Evolutionary conservation across 257 asterid genomes (phyloP).

Genomic region (Solanum pennellii): DNA sequence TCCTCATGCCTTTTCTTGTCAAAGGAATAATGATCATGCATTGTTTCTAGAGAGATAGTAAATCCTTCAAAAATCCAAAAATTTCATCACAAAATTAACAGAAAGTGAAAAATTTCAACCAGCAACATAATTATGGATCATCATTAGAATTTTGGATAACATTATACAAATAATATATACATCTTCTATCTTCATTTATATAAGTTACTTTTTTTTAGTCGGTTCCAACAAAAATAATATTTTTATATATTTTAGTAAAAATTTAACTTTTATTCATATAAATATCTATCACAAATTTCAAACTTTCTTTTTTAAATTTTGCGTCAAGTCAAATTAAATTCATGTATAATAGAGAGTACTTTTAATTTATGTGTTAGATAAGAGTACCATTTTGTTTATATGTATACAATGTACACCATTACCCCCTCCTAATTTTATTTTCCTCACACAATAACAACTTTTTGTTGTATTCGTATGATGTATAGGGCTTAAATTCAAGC

Average conservation of each 20-base stretch:
- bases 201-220: too few species aligned
- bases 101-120: background rate
- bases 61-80: background rate
- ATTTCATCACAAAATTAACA: background rate
- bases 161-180: background rate
- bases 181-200: background rate
- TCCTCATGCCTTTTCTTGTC: background rate
- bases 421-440: background rate
- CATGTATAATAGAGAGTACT: background rate
- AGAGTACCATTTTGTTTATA: background rate
- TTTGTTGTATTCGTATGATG: too few species aligned
- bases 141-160: background rate
- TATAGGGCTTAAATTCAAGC: background rate
- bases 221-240: rapidly evolving
- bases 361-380: background rate
- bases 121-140: background rate
- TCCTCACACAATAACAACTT: background rate
- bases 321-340: background rate
- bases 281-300: background rate
- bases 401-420: background rate
- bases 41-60: background rate
- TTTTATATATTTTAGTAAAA: too few species aligned
- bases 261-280: too few species aligned
- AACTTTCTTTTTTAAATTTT: too few species aligned
- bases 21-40: background rate